Base-by-base conservation (phyloP, 2,329 filamentous ascomycete species). In the Chaetothyriales sp. region DNA sequence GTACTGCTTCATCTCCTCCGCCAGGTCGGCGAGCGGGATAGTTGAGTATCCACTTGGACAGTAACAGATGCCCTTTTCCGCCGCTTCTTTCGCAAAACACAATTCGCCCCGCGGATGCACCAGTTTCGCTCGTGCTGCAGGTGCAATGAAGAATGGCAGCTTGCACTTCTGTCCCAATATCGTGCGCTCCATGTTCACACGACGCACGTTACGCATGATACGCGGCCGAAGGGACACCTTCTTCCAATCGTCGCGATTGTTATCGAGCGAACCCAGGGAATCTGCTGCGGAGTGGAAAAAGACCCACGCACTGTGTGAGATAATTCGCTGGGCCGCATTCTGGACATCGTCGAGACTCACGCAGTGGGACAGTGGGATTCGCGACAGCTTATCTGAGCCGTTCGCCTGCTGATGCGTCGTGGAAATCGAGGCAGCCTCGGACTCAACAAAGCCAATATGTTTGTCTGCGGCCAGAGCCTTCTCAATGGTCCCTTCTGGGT, bases 361-460 rank as follows among this genome's bases (percentile, higher is more conserved):
- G 40, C 55, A 57, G 19, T 49, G 55, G 10, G 48, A 40, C 25
- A 55, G 49, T 8, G 54, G 54, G 22, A 54, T 29, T 4, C 22
- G 20, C 22, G 51, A 44, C 40, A 33, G 44, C 19, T 51, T 28
- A 43, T 56, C 54, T 7, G 45, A 43, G n/a, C 4, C 57, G 47
- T 43, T 54, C 53, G 67, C 22, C 66, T 57, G 37, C 61, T 58
- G 25, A 67, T 68, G 18, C 65, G 62, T 51, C 69, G 73, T 25
- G 63, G 53, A 71, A 71, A 76, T 60, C 70, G 67, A 25, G 69
- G 67, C 43, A 70, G 68, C 22, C 76, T 65, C 15, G 71, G 73
- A 43, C 54, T 76, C 72, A 1, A 80, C 62, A 19, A 62, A 60
- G 18, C 77, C 77, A 46, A 75, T 68, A 53, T 69, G 65, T 52